Evolutionary conservation across 2,329 filamentous ascomycete species (phyloP).

Genomic region (Colletotrichum siamense): DNA sequence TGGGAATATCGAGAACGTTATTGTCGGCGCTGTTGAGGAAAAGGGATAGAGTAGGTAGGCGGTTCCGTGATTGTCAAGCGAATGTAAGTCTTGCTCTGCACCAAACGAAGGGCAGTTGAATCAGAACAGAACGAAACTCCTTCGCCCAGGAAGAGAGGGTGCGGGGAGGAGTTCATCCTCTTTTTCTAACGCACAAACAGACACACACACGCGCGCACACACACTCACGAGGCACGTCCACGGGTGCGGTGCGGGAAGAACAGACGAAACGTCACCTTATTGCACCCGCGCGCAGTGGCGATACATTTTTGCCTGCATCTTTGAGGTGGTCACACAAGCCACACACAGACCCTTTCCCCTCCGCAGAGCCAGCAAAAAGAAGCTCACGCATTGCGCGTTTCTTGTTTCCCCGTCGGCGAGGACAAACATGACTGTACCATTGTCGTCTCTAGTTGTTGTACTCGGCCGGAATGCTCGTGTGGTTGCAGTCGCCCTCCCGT

Average conservation of each 20-base stretch:
- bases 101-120: neutral
- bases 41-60: neutral
- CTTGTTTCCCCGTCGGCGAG: neutral
- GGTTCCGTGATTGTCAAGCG: neutral
- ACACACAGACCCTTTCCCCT: neutral
- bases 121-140: neutral
- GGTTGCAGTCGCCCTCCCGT: neutral
- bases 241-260: neutral
- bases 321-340: neutral
- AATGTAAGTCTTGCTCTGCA: neutral
- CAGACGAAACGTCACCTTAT: constrained; percentile 17
- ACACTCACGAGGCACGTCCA: neutral
- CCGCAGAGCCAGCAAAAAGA: neutral
- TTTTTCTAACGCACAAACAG: neutral
- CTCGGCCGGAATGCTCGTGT: neutral
- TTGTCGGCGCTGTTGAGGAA: neutral
- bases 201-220: neutral
- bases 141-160: neutral
- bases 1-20: neutral
- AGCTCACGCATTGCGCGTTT: neutral
- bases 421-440: neutral
- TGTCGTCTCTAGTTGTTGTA: neutral
- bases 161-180: neutral
- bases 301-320: neutral
- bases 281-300: neutral